Base-by-base conservation (phyloP, 306 rosid genomes). In the Ochetophila trinervis region DNA sequence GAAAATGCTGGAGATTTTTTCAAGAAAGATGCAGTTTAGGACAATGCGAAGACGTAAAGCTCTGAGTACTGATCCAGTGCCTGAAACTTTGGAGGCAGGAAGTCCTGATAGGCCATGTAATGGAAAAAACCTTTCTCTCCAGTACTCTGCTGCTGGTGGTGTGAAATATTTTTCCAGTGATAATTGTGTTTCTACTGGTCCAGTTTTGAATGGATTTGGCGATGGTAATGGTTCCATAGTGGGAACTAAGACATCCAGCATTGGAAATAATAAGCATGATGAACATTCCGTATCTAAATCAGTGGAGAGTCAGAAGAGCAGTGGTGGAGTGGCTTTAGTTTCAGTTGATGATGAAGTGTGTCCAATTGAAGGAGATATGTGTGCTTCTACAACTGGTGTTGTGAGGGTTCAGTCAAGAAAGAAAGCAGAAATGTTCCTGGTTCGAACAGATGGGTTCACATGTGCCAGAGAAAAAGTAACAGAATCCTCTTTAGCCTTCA, bases 371-470 rank as follows among this genome's bases (percentile, higher is more conserved):
- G 90, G 88, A 53, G 73, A 93, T 68, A 93, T 93, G 97, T 93
- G 99, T 69, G 94, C 91, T 55, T 87, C 99, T 74, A 71, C 99
- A 74, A 90, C 97, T 0, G 97, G 99, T 66, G 99, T 93, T 79
- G 99, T 93, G 65, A 93, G 99, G 82, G 80, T 90, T 72, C 99
- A 93, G 68, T 93, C 99, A 66, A 90, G 99, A 82, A 90, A 76
- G 84, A 93, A 90, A 79, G 99, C 99, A 20, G 99, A 93, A 74
- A 90, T 93, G 99, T 93, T 89, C 77, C 71, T 93, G 55, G 99
- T 93, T 65, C 85, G 99, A 53, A 93, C 99, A 1, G 97, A 90
- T 83, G 99, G 97, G 54, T 86, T 81, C 69, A 90, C 99, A 51
- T 93, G 97, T 76, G 76, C 84, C 30, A 85, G 99, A 83, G 99